Conservation (phyloP, 768 basidiomycete species). For the Dioszegia crocea region DNA sequence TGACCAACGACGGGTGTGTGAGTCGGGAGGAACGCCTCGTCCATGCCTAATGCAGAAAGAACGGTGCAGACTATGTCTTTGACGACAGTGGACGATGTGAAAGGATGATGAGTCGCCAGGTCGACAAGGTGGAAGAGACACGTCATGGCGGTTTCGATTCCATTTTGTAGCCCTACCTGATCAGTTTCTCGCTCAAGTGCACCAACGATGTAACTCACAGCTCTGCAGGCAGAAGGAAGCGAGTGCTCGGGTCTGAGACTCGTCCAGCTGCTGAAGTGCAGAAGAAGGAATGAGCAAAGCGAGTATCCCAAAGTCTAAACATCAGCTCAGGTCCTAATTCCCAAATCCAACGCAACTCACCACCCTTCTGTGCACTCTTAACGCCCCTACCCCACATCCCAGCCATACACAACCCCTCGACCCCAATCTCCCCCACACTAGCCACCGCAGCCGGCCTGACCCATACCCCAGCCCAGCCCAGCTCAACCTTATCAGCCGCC, state of each 20-base stretch:
- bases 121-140: background rate
- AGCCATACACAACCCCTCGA: background rate
- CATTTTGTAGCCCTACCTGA: background rate
- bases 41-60: background rate
- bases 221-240: background rate
- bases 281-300: background rate
- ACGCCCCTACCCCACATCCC: background rate
- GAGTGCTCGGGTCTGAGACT: background rate
- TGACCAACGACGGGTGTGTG: background rate
- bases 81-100: background rate
- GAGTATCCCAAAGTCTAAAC: background rate
- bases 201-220: background rate
- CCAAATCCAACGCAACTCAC: background rate
- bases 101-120: background rate
- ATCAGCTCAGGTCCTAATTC: background rate
- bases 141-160: background rate
- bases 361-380: background rate
- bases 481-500: background rate
- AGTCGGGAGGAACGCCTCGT: background rate
- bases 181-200: background rate
- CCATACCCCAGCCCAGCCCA: conserved; percentile 1
- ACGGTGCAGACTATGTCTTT: background rate
- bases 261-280: background rate
- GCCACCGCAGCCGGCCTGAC: background rate
- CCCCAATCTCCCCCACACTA: background rate